Evolutionary conservation across 257 asterid genomes (phyloP).

Genomic region (Lithospermum erythrorhizon): DNA sequence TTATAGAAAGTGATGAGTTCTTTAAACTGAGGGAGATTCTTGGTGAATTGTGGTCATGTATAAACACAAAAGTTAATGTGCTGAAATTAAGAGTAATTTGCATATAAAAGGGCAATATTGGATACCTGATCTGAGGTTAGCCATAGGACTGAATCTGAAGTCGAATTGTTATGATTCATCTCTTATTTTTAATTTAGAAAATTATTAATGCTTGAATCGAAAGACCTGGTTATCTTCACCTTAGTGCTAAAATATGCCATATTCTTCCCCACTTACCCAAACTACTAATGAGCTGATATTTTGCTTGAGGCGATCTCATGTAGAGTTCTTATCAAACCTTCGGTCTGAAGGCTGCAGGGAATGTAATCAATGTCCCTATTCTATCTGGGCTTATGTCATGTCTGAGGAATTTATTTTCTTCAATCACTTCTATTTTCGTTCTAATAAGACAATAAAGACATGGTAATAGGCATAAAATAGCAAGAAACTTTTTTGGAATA

Average conservation of each 20-base stretch:
- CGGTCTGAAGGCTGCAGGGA: slow-evolving; percentile 92
- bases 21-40: too few relatives aligned
- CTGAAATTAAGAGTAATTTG: too few relatives aligned
- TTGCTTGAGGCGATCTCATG: slow-evolving; percentile 11
- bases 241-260: background rate
- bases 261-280: background rate
- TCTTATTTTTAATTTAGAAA: background rate
- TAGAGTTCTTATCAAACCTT: slow-evolving; percentile 88
- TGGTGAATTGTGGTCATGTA: too few relatives aligned
- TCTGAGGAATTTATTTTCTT: background rate
- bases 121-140: background rate
- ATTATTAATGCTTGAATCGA: background rate
- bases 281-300: slow-evolving; percentile 13
- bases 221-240: background rate
- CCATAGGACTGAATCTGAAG: background rate
- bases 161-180: background rate
- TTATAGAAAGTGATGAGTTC: background rate
- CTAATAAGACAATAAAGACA: background rate
- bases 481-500: background rate
- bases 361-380: slow-evolving; percentile 32
- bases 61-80: too few relatives aligned
- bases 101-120: too few relatives aligned
- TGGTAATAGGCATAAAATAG: background rate
- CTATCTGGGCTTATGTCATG: slow-evolving; percentile 3
- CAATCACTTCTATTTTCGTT: background rate